Conservation (phyloP, 1,139 yeast species). For the Martiniozyma asiatica region DNA sequence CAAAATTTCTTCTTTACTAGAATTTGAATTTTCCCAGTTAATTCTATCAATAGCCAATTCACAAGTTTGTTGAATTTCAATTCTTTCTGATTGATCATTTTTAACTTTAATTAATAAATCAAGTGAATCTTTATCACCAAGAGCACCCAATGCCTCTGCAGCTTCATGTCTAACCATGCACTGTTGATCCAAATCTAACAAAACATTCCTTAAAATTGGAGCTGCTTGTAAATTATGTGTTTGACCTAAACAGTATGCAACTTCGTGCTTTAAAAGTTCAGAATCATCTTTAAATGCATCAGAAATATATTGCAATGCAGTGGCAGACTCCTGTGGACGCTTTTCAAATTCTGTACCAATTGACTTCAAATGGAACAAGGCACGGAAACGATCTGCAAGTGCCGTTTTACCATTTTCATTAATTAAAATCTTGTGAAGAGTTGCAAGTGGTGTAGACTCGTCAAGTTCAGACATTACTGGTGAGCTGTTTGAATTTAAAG, state of each 20-base stretch:
- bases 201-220: constrained; percentile 60
- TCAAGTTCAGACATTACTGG: too few relatives aligned
- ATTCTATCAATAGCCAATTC: constrained; percentile 94
- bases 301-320: constrained; percentile 76
- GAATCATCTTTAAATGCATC: constrained; percentile 70
- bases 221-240: constrained; percentile 76
- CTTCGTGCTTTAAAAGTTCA: constrained; percentile 94
- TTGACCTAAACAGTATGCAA: constrained; percentile 97
- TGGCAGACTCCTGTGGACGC: constrained; percentile 38
- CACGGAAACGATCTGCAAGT: constrained; percentile 82
- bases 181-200: constrained; percentile 57
- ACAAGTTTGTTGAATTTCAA: constrained; percentile 93
- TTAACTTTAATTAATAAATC: constrained; percentile 51
- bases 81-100: constrained; percentile 53
- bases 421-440: constrained; percentile 56
- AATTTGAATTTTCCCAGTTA: constrained; percentile 75
- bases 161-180: constrained; percentile 99
- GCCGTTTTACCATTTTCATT: constrained; percentile 57
- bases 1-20: constrained; percentile 50
- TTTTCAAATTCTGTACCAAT: constrained; percentile 52
- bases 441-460: constrained; percentile 47
- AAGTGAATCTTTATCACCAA: constrained; percentile 74
- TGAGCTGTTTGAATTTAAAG: too few relatives aligned
- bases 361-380: constrained; percentile 79
- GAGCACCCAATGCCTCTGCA: constrained; percentile 96